Percentiles rank a stretch among this genome's conserved stretches.
Evolutionary conservation across 1,284 basidiomycete species (phyloP).

Genomic region (Coniferiporia weirii): DNA sequence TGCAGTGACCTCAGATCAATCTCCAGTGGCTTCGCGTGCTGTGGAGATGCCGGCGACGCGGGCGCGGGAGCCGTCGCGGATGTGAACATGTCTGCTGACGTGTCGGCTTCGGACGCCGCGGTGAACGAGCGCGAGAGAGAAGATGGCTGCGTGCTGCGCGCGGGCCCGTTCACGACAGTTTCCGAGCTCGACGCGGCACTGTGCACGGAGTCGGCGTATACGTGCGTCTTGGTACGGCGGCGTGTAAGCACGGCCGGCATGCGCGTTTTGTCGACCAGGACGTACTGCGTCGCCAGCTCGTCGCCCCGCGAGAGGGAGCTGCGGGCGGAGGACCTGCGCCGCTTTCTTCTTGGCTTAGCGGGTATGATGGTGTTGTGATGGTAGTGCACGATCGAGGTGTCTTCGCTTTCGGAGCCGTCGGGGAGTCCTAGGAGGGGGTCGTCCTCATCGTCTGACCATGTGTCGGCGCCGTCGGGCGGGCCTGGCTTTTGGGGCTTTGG

Average conservation of each 20-base stretch:
- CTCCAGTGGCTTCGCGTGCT: slow-evolving; percentile 24
- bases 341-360: neutral
- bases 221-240: neutral
- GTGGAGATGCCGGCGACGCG: slow-evolving; percentile 5
- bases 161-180: slow-evolving; percentile 18
- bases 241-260: slow-evolving; percentile 4
- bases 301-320: neutral
- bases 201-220: neutral
- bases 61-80: slow-evolving; percentile 3
- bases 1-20: slow-evolving; percentile 54
- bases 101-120: slow-evolving; percentile 12
- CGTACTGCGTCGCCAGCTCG: slow-evolving; percentile 20
- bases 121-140: slow-evolving; percentile 33
- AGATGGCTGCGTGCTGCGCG: slow-evolving; percentile 26
- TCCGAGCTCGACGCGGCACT: neutral
- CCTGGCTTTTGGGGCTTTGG: neutral
- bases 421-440: neutral
- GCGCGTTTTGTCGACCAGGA: slow-evolving; percentile 22
- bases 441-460: neutral
- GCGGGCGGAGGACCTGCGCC: neutral
- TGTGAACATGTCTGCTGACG: neutral
- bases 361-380: neutral
- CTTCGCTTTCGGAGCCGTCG: neutral
- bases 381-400: neutral
- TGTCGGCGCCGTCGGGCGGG: neutral